These are phyloP conservation scores for Entomortierella lignicola DNA, from an alignment of 192 early-diverging fungal species.

Conservation along the genomic window DNA sequence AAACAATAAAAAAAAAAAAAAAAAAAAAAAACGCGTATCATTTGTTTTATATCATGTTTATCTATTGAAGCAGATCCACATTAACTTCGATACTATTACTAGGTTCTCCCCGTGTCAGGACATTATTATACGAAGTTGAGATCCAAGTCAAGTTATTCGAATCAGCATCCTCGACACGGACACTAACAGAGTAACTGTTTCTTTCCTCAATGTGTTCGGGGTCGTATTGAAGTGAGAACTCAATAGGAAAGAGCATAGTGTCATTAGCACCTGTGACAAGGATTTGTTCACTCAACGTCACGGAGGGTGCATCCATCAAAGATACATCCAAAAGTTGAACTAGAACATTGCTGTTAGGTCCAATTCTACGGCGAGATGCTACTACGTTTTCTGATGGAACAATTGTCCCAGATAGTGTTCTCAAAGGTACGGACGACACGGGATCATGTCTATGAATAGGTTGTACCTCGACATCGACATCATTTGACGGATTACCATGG, in stretches of 20 bases:
- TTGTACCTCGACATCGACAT: constrained; percentile 13
- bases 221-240: constrained; percentile 19
- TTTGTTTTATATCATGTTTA: background rate
- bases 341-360: constrained; percentile 12
- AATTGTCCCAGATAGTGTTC: constrained; percentile 6
- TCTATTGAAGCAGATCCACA: constrained; percentile 26
- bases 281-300: constrained; percentile 9
- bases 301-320: constrained; percentile 22
- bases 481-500: constrained; percentile 7
- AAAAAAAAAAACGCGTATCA: background rate
- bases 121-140: background rate
- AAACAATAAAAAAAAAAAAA: too few relatives aligned
- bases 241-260: constrained; percentile 3
- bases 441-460: background rate
- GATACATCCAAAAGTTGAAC: constrained; percentile 27
- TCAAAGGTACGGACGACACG: background rate
- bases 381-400: background rate
- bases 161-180: constrained; percentile 12
- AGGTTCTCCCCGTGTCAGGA: constrained; percentile 6
- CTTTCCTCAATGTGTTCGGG: constrained; percentile 2
- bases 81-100: constrained; percentile 2
- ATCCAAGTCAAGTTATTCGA: constrained; percentile 3
- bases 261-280: background rate
- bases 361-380: background rate
- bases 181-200: constrained; percentile 18